Base-by-base conservation (phyloP, 495 filamentous ascomycete genomes). In the Xylaria acuta region DNA sequence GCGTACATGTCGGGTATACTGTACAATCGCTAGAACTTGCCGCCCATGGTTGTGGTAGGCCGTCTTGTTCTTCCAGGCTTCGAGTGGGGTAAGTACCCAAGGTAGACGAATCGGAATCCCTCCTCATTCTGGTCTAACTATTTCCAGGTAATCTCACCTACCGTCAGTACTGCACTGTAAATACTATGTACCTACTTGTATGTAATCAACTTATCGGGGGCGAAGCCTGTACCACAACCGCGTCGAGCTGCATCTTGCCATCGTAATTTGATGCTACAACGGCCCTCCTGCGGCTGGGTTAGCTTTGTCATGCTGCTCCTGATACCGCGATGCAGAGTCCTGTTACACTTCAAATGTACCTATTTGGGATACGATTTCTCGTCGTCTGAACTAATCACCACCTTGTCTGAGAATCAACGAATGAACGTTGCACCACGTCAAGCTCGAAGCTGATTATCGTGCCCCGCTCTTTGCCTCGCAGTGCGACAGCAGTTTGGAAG, bases 1-100 rank as follows among this genome's bases (percentile, higher is more conserved):
- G 20, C 18, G 45, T 43, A 20, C 4, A 1, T 3, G n/a, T 6
- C 5, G n/a, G 14, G 22, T 18, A 12, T 45, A 45, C 1, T 30
- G 38, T 18, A 34, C 47, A 20, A n/a, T 60, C 51, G 67, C 67
- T 51, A 69, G 54, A 69, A 45, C 51, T 60, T 69, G 67, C 67
- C 53, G 30, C 30, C 18, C 53, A 11, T 3, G 32, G 32, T 40
- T 56, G 25, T 20, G 7, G 4, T 56, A 36, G 34, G 51, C 25
- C n/a, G n/a, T 54, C 7, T 3, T 3, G 8, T 5, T 38, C 22
- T 45, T 25, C 34, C 49, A 30, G 36, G 1, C 5, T 25, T 34
- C 0, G 12, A 45, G 34, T 58, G 32, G 67, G 27, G 40, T 9
- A 59, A 7, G 8, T n/a, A 27, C 11, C 36, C 36, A 3, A 38